phyloP scores from a whole-genome alignment of 2,329 filamentous ascomycete species.

The Botrytis squamosa region DNA sequence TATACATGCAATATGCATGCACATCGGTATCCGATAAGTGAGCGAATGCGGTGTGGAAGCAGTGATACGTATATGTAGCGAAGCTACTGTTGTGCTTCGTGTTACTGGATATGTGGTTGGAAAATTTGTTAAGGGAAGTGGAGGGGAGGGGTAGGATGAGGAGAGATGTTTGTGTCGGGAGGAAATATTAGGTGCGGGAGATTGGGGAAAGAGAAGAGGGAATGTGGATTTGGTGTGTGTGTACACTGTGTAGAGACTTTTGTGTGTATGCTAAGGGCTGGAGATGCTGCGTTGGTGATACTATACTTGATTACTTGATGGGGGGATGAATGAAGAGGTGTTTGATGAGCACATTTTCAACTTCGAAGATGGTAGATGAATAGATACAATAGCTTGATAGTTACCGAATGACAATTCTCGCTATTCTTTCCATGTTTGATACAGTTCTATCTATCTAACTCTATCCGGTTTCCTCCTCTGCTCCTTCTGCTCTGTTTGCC shows the following conservation, averaged over 20 bases:
- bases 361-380: not conserved
- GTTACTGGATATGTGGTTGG: not conserved
- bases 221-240: not conserved
- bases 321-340: not conserved
- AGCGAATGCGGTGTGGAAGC: not conserved
- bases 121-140: not conserved
- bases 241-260: not conserved
- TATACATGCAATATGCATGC: not conserved
- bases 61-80: not conserved
- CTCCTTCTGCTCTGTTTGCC: no score
- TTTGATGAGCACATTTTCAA: not conserved
- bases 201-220: not conserved
- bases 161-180: not conserved
- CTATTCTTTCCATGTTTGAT: not conserved
- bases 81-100: not conserved
- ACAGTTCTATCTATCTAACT: not conserved
- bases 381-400: not conserved
- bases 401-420: not conserved
- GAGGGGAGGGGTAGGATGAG: not conserved
- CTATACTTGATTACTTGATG: not conserved
- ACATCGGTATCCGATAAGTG: not conserved
- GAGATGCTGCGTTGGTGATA: not conserved
- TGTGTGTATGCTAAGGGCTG: not conserved
- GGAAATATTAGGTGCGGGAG: not conserved
- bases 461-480: not conserved